Conservation (phyloP, 768 basidiomycete genomes). For the Phaffia australis region DNA sequence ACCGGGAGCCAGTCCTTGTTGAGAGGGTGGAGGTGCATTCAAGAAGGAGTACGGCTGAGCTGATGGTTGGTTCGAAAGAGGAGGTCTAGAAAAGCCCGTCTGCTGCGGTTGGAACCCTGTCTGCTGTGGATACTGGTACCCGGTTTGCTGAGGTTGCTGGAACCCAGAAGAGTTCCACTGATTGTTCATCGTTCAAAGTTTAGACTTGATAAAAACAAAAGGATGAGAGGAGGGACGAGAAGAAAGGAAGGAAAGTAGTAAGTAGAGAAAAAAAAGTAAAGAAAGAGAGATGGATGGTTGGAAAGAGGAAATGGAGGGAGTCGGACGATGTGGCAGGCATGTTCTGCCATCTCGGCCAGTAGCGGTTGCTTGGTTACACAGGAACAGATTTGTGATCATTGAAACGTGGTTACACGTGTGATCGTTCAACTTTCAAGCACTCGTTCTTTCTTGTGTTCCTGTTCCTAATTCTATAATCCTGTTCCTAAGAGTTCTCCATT, state of each 20-base stretch:
- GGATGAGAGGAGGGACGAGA: background rate
- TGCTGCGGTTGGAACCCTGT: conserved; percentile 30
- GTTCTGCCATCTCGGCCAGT: background rate
- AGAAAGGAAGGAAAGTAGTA: background rate
- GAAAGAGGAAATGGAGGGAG: background rate
- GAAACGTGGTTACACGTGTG: too few species aligned
- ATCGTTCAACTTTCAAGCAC: background rate
- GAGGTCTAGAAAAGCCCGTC: conserved; percentile 28
- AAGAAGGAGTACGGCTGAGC: conserved; percentile 29
- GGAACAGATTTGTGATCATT: background rate
- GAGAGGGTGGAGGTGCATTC: conserved; percentile 31
- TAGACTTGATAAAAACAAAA: background rate
- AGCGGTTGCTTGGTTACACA: background rate
- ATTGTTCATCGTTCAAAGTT: conserved; percentile 8
- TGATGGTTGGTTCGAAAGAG: conserved; percentile 9
- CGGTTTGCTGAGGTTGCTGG: conserved; percentile 39
- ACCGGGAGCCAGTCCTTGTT: conserved; percentile 7
- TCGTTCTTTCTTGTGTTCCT: background rate
- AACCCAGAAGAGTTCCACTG: background rate
- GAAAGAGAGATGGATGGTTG: background rate
- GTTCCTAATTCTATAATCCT: background rate
- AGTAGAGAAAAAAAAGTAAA: background rate
- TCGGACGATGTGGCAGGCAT: background rate
- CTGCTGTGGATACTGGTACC: conserved; percentile 28
- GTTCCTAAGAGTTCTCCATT: background rate